Conservation (phyloP, 371 early-diverging fungal genomes). For the Umbelopsis sp. region DNA sequence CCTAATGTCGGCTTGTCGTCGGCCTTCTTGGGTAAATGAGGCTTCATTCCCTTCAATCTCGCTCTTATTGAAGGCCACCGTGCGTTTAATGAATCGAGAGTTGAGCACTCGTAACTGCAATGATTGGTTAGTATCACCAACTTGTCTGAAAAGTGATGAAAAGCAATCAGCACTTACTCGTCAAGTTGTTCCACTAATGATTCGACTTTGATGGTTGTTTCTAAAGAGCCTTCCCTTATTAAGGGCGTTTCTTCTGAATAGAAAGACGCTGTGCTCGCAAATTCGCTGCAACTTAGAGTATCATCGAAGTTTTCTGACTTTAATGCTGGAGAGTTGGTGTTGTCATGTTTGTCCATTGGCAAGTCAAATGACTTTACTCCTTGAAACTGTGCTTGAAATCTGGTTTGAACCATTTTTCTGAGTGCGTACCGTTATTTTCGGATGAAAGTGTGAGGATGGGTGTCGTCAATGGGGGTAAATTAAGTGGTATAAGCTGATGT, state of each 20-base stretch:
- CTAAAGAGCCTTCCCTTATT: slow-evolving; percentile 15
- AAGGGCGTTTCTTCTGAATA: slow-evolving; percentile 24
- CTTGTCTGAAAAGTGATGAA: neutral
- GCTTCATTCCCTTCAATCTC: slow-evolving; percentile 45
- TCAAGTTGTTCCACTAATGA: slow-evolving; percentile 45
- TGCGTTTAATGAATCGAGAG: slow-evolving; percentile 45
- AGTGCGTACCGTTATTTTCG: neutral
- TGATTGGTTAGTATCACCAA: no score
- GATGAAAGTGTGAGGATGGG: neutral
- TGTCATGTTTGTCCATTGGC: slow-evolving; percentile 21
- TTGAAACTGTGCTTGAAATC: slow-evolving; percentile 35
- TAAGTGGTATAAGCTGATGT: neutral
- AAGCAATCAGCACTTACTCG: slow-evolving; percentile 31
- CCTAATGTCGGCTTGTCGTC: slow-evolving; percentile 45
- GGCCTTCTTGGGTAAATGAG: slow-evolving; percentile 48
- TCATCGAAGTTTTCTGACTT: slow-evolving; percentile 24
- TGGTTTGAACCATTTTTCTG: slow-evolving; percentile 36
- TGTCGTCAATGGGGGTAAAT: neutral
- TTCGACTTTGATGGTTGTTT: slow-evolving; percentile 33
- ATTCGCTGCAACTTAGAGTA: slow-evolving; percentile 35
- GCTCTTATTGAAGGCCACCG: slow-evolving; percentile 52
- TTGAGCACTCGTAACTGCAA: slow-evolving; percentile 45
- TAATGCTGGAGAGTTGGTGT: slow-evolving; percentile 19
- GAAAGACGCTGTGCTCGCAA: slow-evolving; percentile 35
- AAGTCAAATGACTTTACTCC: slow-evolving; percentile 21